Evolutionary conservation across 192 early-diverging fungal species (phyloP).

Genomic region (Umbelopsis sp.): DNA sequence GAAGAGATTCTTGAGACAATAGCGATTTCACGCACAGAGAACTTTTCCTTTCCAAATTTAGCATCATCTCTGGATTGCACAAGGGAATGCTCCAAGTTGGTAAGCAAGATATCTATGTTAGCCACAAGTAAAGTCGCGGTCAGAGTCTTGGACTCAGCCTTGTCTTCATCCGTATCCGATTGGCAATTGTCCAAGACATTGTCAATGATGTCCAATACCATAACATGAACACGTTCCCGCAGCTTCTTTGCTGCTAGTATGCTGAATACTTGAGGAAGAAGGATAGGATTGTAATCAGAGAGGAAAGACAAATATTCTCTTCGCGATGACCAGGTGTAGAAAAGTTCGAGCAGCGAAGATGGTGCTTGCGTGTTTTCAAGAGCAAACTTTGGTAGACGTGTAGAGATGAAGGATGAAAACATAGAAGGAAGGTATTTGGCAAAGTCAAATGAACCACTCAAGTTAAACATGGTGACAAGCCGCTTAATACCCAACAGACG

Average conservation of each 20-base stretch:
- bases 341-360: constrained; percentile 75
- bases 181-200: constrained; percentile 63
- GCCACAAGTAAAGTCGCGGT: constrained; percentile 51
- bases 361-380: constrained; percentile 89
- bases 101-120: constrained; percentile 57
- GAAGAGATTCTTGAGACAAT: constrained; percentile 78
- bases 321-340: constrained; percentile 76
- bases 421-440: constrained; percentile 73
- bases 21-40: constrained; percentile 72
- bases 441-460: constrained; percentile 77
- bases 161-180: constrained; percentile 45
- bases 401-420: constrained; percentile 68
- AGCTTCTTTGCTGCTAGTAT: constrained; percentile 83
- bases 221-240: constrained; percentile 65
- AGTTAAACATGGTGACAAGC: constrained; percentile 76
- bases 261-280: constrained; percentile 71
- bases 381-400: constrained; percentile 69
- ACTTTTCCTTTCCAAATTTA: constrained; percentile 52
- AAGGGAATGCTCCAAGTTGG: constrained; percentile 58
- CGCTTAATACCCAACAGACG: constrained; percentile 76
- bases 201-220: constrained; percentile 78
- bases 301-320: constrained; percentile 69
- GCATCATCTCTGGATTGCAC: constrained; percentile 44
- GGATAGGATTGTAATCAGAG: constrained; percentile 56
- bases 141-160: constrained; percentile 34